phyloP scores from a whole-genome alignment of 2,329 filamentous ascomycete species.

The Scorias spongiosa region DNA sequence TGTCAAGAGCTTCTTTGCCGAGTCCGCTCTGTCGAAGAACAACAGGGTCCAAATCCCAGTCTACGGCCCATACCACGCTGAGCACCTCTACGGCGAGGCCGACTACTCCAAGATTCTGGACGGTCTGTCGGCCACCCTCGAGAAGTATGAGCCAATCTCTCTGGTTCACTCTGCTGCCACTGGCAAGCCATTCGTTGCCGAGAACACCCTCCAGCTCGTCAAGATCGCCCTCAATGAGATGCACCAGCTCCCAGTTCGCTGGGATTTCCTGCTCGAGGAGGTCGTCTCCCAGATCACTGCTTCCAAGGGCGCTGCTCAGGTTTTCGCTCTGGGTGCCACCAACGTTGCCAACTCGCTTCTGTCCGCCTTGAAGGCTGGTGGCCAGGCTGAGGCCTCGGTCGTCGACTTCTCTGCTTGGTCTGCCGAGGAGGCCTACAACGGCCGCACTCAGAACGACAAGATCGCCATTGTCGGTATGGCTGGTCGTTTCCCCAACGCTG shows the following conservation, averaged over 20 bases:
- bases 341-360: slow-evolving; percentile 41
- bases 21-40: slow-evolving; percentile 33
- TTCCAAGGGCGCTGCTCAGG: slow-evolving; percentile 26
- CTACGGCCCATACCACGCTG: slow-evolving; percentile 44
- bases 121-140: slow-evolving; percentile 25
- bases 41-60: slow-evolving; percentile 40
- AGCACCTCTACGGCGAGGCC: slow-evolving; percentile 36
- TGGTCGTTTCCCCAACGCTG: slow-evolving; percentile 60
- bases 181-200: slow-evolving; percentile 31
- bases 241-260: slow-evolving; percentile 31
- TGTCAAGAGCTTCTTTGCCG: slow-evolving; percentile 35
- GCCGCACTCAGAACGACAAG: slow-evolving; percentile 45
- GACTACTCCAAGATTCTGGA: slow-evolving; percentile 38
- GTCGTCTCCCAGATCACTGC: slow-evolving; percentile 31
- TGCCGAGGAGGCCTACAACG: slow-evolving; percentile 16
- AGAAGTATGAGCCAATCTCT: slow-evolving; percentile 26
- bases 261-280: slow-evolving; percentile 34
- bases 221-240: slow-evolving; percentile 30
- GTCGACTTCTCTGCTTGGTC: slow-evolving; percentile 32
- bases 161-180: slow-evolving; percentile 32
- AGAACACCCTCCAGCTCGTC: slow-evolving; percentile 31
- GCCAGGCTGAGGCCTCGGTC: slow-evolving; percentile 27
- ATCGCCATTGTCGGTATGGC: slow-evolving; percentile 77
- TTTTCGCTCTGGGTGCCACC: slow-evolving; percentile 36
- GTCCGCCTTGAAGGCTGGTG: slow-evolving; percentile 37